A percentile compares a stretch with the other conserved stretches of the same genome.
Conservation (phyloP, 768 basidiomycete genomes). For the Suillus subalutaceus region DNA sequence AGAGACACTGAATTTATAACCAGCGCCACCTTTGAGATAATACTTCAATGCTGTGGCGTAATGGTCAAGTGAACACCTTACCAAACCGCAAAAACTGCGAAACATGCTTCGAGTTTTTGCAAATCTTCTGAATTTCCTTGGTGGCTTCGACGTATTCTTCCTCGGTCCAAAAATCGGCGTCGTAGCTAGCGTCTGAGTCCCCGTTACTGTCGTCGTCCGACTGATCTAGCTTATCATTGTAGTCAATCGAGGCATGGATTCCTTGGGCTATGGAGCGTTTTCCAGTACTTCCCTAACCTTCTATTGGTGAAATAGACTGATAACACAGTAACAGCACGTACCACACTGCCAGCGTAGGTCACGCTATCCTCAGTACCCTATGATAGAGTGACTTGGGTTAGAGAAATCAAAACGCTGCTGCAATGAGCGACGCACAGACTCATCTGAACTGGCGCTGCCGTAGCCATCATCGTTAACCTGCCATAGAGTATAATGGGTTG, state of each 20-base stretch:
- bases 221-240: neutral
- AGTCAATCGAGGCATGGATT: neutral
- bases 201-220: neutral
- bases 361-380: neutral
- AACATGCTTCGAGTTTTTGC: neutral
- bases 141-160: neutral
- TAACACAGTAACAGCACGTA: neutral
- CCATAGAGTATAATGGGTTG: neutral
- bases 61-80: neutral
- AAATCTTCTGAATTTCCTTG: neutral
- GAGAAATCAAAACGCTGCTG: neutral
- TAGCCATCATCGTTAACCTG: neutral
- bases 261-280: neutral
- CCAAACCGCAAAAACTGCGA: conserved; percentile 2
- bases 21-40: neutral
- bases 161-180: neutral
- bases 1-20: neutral
- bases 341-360: neutral
- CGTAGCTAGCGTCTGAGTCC: neutral
- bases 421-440: neutral
- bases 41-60: neutral
- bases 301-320: neutral
- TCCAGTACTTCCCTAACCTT: neutral
- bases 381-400: neutral
- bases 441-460: neutral